Evolutionary conservation across 768 basidiomycete species (phyloP).

Genomic region (Naganishia vaughanmartiniae): DNA sequence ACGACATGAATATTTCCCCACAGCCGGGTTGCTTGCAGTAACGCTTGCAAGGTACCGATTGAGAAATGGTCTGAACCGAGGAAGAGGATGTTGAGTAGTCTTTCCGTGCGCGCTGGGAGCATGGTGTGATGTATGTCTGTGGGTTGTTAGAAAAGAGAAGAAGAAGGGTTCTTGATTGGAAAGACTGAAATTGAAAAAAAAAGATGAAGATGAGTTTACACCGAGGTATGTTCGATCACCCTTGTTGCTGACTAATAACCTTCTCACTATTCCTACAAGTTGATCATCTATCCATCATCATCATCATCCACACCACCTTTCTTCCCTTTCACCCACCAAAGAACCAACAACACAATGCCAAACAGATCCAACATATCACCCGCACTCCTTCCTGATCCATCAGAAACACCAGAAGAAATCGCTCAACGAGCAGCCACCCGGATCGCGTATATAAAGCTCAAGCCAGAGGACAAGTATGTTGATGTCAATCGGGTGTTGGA

Average conservation of each 20-base stretch:
- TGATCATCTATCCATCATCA: neutral
- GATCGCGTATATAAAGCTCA: conserved; percentile 7
- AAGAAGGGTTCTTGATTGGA: too few relatives aligned
- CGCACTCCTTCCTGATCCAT: neutral
- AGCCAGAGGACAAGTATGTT: conserved; percentile 56
- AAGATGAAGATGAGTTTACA: too few relatives aligned
- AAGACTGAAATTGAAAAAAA: too few relatives aligned
- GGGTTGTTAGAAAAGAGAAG: too few relatives aligned
- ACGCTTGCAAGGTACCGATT: conserved; percentile 64
- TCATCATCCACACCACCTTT: neutral
- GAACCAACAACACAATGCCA: conserved; percentile 2
- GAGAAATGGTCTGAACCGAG: conserved; percentile 89
- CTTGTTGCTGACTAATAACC: too few relatives aligned
- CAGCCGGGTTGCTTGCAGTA: conserved; percentile 67
- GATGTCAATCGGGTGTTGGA: conserved; percentile 85
- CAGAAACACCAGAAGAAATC: neutral
- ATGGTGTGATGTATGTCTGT: neutral
- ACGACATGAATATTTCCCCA: conserved; percentile 69
- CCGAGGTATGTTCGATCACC: too few relatives aligned
- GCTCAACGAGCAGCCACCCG: neutral
- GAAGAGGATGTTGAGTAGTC: conserved; percentile 57
- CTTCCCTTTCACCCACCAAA: neutral
- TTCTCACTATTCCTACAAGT: too few relatives aligned
- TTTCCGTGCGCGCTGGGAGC: neutral
- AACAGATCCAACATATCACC: neutral